A percentile compares a stretch with the other conserved stretches of the same genome.
Evolutionary conservation across 2,329 filamentous ascomycete species (phyloP).

Genomic region (Alternaria triticimaculans): DNA sequence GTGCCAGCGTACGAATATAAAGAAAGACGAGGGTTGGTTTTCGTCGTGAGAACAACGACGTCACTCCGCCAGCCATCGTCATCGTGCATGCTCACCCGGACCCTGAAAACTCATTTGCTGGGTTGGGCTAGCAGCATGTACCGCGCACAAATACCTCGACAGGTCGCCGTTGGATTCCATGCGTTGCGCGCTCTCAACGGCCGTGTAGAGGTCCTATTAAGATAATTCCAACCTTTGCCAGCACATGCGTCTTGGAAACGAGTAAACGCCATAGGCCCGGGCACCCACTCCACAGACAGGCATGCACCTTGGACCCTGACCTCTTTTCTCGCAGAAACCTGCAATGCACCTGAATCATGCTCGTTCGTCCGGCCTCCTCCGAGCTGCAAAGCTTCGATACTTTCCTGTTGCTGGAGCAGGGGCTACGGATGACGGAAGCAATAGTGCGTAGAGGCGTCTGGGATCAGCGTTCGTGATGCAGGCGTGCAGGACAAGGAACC

Average conservation of each 20-base stretch:
- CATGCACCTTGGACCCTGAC: slow-evolving; percentile 7
- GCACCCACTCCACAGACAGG: slow-evolving; percentile 6
- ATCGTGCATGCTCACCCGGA: slow-evolving; percentile 33
- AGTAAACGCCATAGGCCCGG: slow-evolving; percentile 6
- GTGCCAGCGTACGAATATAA: slow-evolving; percentile 30
- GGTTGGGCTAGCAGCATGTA: slow-evolving; percentile 1
- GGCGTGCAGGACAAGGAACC: slow-evolving; percentile 7
- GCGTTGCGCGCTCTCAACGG: background rate
- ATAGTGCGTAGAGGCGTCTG: slow-evolving; percentile 3
- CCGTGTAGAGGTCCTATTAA: background rate
- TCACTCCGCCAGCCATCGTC: slow-evolving; percentile 36
- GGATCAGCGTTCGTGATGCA: slow-evolving; percentile 15
- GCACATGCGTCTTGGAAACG: background rate
- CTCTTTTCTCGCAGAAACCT: slow-evolving; percentile 17
- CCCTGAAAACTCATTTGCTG: slow-evolving; percentile 20
- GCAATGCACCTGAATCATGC: slow-evolving; percentile 17
- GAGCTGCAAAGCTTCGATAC: slow-evolving; percentile 15
- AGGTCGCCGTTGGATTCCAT: background rate
- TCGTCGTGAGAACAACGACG: slow-evolving; percentile 25
- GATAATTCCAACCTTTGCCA: background rate
- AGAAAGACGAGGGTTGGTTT: slow-evolving; percentile 25
- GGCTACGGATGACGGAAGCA: slow-evolving; percentile 1
- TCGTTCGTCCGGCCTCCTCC: slow-evolving; percentile 26
- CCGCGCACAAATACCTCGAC: slow-evolving; percentile 1
- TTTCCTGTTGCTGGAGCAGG: slow-evolving; percentile 7